Percentiles rank a stretch among this genome's conserved stretches.
phyloP scores from a whole-genome alignment of 208 protist species.

The Herpetomonas samuelpessoai region DNA sequence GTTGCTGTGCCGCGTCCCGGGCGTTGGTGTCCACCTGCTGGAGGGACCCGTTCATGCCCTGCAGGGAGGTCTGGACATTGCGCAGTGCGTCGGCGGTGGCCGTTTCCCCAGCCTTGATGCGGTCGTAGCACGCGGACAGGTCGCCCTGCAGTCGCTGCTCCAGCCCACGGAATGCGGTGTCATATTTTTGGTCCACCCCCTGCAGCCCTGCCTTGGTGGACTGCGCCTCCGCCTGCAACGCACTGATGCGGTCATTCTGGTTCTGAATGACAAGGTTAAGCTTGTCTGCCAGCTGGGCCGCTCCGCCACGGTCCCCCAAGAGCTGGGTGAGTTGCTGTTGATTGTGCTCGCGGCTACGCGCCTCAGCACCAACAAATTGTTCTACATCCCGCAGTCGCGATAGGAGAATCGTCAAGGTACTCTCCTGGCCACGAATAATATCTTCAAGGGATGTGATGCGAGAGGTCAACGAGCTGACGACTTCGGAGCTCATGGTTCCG shows the following conservation, averaged over 20 bases:
- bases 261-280: conserved; percentile 23
- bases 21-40: conserved; percentile 53
- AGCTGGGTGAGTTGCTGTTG: conserved; percentile 44
- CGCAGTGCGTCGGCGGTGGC: conserved; percentile 47
- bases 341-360: conserved; percentile 34
- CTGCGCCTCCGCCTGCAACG: conserved; percentile 56
- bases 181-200: conserved; percentile 46
- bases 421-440: conserved; percentile 73
- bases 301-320: conserved; percentile 24
- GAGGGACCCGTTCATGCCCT: conserved; percentile 28
- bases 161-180: conserved; percentile 37
- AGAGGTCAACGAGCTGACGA: conserved; percentile 38
- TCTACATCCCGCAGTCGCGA: conserved; percentile 77
- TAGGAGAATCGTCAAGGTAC: conserved; percentile 49
- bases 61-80: conserved; percentile 41
- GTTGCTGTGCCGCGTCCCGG: conserved; percentile 36
- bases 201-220: conserved; percentile 37
- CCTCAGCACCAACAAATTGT: conserved; percentile 56
- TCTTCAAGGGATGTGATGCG: conserved; percentile 81
- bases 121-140: conserved; percentile 42
- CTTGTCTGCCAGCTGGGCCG: conserved; percentile 15
- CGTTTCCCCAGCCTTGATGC: conserved; percentile 42
- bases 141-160: conserved; percentile 70
- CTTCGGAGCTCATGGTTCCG: conserved; percentile 18
- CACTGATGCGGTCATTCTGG: conserved; percentile 46